Evolutionary conservation across 257 asterid species (phyloP).

Genomic region (Nicotiana obtusifolia): DNA sequence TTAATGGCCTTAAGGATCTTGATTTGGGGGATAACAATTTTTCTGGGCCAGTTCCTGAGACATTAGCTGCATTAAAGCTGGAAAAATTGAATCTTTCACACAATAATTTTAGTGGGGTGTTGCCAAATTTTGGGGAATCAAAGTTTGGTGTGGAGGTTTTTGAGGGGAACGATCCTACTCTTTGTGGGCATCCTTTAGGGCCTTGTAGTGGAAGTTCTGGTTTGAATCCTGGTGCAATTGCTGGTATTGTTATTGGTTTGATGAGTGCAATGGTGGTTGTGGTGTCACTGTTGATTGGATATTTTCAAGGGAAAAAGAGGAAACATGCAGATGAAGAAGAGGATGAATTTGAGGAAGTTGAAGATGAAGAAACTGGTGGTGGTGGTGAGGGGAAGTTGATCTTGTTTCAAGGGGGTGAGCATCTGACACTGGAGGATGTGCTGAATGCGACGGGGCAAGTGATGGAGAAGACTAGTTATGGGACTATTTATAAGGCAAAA

Average conservation of each 20-base stretch:
- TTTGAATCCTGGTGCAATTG: constrained; percentile 80
- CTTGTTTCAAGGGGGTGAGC: constrained; percentile 95
- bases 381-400: constrained; percentile 84
- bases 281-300: constrained; percentile 78
- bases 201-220: constrained; percentile 55
- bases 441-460: constrained; percentile 97
- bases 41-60: constrained; percentile 63
- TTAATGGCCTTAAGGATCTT: constrained; percentile 56
- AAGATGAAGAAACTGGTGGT: constrained; percentile 46
- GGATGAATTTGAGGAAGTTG: constrained; percentile 61
- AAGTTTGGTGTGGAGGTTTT: constrained; percentile 76
- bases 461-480: constrained; percentile 89
- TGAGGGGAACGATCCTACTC: constrained; percentile 68
- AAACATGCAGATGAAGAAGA: constrained; percentile 55
- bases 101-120: constrained; percentile 79
- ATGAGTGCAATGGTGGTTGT: constrained; percentile 80
- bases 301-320: constrained; percentile 73
- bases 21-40: constrained; percentile 63
- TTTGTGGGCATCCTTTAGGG: constrained; percentile 74
- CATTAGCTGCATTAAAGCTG: constrained; percentile 40
- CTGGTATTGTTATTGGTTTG: constrained; percentile 86
- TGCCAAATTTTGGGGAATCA: constrained; percentile 63
- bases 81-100: constrained; percentile 86
- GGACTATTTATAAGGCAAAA: constrained; percentile 92
- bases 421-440: constrained; percentile 81